Evolutionary conservation across 208 protist genomes (phyloP), one percentile per base, ranked within the genome.

Genomic region (Lotmaria passim): DNA sequence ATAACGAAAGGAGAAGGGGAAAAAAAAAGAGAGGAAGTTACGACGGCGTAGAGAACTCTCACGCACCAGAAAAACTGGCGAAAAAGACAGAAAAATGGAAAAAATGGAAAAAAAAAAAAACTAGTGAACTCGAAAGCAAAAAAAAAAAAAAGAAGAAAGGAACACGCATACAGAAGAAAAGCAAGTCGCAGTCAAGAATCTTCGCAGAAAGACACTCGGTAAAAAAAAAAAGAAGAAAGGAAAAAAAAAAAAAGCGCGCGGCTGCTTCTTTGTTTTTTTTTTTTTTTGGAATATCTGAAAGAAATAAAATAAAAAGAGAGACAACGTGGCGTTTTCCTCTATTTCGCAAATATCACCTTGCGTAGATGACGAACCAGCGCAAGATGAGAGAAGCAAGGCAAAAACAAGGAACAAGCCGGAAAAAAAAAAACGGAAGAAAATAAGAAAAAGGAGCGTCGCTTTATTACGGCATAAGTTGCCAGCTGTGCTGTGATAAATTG

Each of bases 21-120:
- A 51, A 51, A 28, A 51, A 51, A 28, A 12, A 51, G 46, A 30
- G 11, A 10, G n/a, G 26, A 56, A 7, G 43, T 10, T 7, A 43
- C 48, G 30, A 36, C 12, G 3, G 12, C n/a, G 43, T 2, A 53
- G 58, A 39, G 58, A 5, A 6, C 5, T 8, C 17, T 10, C 53
- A 52, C 58, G 58, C 58, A 64, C 58, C 58, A 41, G 58, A 64
- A 53, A 72, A 48, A 66, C 60, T 66, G 60, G 60, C 60, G 55
- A 72, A 63, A 60, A 72, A 68, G 51, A 81, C 65, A 36, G 60
- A 36, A 41, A 60, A 62, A 79, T 48, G 60, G 21, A 55, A 38
- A 48, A 55, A 69, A 43, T 21, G 38, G 30, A 34, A n/a, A 51
- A 46, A 44, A 28, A 56, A 65, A 60, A 58, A 28, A 69, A 55